phyloP scores from a whole-genome alignment of 1,284 basidiomycete genomes.

The Ceratobasidium sp. region DNA sequence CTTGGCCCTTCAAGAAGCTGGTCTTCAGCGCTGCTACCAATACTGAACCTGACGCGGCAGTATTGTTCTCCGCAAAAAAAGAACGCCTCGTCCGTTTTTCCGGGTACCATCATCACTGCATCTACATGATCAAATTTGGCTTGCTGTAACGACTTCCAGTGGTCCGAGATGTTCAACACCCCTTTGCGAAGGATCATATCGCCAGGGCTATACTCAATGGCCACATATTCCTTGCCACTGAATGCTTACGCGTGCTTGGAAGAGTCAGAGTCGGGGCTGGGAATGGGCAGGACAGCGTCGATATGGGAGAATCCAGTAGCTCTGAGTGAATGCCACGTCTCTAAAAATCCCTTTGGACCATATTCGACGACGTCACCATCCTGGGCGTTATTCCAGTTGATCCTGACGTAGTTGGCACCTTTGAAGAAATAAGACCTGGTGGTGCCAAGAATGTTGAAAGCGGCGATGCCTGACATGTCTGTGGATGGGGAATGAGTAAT shows the following conservation, averaged over 20 bases:
- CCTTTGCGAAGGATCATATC: background rate
- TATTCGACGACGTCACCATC: background rate
- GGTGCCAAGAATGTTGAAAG: conserved; percentile 10
- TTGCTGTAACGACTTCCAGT: conserved; percentile 10
- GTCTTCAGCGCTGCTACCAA: background rate
- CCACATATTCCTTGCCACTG: conserved; percentile 4
- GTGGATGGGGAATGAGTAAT: background rate
- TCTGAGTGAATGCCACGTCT: conserved; percentile 20
- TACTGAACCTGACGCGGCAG: background rate
- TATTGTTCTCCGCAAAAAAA: conserved; percentile 14
- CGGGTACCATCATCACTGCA: conserved; percentile 13
- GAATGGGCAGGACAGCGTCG: conserved; percentile 27
- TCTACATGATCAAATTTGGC: conserved; percentile 11
- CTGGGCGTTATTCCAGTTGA: conserved; percentile 12
- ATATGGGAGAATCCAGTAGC: conserved; percentile 12
- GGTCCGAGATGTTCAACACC: background rate
- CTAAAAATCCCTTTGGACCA: conserved; percentile 20
- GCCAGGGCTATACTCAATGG: conserved; percentile 2
- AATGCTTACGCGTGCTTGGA: conserved; percentile 23
- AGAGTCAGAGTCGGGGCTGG: conserved; percentile 1
- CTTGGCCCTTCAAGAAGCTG: background rate
- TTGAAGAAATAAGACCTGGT: conserved; percentile 29
- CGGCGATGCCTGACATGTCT: conserved; percentile 31
- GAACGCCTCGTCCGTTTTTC: conserved; percentile 10
- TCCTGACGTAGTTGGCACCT: conserved; percentile 33